A percentile compares a stretch with the other conserved stretches of the same genome.
phyloP scores from a whole-genome alignment of 352 stramenopile genomes.

The Lagenidium giganteum region DNA sequence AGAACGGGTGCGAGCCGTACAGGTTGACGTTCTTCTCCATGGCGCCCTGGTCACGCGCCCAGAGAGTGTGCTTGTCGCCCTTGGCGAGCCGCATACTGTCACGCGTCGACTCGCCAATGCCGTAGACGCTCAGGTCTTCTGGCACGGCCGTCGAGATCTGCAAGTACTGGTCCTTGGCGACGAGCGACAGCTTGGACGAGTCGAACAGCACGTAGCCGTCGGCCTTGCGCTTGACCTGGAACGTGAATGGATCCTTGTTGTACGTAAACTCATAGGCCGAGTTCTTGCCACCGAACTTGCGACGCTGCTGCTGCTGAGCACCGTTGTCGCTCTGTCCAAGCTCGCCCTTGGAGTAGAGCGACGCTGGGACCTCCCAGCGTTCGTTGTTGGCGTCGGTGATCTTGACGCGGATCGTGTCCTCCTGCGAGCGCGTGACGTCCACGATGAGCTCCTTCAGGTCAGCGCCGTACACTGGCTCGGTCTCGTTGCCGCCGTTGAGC shows the following conservation, averaged over 20 bases:
- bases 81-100: slow-evolving; percentile 20
- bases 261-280: slow-evolving; percentile 20
- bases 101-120: slow-evolving; percentile 41
- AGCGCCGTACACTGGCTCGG: slow-evolving; percentile 27
- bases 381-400: slow-evolving; percentile 44
- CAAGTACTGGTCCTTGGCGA: slow-evolving; percentile 51
- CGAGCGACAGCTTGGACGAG: slow-evolving; percentile 27
- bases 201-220: slow-evolving; percentile 40
- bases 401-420: slow-evolving; percentile 40
- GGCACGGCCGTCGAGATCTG: slow-evolving; percentile 32
- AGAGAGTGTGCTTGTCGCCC: slow-evolving; percentile 45
- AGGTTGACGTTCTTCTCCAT: slow-evolving; percentile 35
- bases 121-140: slow-evolving; percentile 27
- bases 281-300: not conserved
- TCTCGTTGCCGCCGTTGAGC: slow-evolving; percentile 16
- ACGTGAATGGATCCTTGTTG: slow-evolving; percentile 30
- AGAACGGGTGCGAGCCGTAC: slow-evolving; percentile 55
- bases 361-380: slow-evolving; percentile 40
- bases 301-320: no score
- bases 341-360: slow-evolving; percentile 25
- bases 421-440: slow-evolving; percentile 26
- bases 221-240: slow-evolving; percentile 27
- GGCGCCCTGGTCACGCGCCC: slow-evolving; percentile 27
- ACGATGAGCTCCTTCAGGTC: slow-evolving; percentile 36
- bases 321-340: no score